phyloP scores from a whole-genome alignment of 1,284 basidiomycete species.

The Cystobasidium slooffiae region DNA sequence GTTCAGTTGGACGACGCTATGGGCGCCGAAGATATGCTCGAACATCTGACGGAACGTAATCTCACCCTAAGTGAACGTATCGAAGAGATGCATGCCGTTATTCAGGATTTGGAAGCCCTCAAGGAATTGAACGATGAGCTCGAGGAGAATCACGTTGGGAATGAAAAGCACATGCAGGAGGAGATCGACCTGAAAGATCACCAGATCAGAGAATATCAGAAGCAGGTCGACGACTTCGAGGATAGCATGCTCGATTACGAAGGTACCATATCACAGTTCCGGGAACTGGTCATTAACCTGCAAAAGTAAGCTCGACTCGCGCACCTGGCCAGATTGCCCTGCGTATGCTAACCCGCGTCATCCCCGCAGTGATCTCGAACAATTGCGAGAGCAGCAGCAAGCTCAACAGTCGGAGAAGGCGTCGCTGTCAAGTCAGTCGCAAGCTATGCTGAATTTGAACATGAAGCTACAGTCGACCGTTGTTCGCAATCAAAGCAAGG shows the following conservation, averaged over 20 bases:
- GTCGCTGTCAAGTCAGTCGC: slow-evolving; percentile 74
- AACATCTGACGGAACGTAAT: slow-evolving; percentile 93
- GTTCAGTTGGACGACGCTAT: slow-evolving; percentile 91
- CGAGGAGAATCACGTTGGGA: slow-evolving; percentile 94
- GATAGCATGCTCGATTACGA: slow-evolving; percentile 82
- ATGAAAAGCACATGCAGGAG: slow-evolving; percentile 87
- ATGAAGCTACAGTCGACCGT: slow-evolving; percentile 87
- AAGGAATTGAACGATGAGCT: slow-evolving; percentile 96
- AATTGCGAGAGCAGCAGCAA: slow-evolving; percentile 77
- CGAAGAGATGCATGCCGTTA: slow-evolving; percentile 91
- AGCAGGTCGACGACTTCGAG: slow-evolving; percentile 71
- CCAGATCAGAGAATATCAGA: slow-evolving; percentile 69
- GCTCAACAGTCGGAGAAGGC: slow-evolving; percentile 77
- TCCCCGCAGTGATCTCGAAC: slow-evolving; percentile 73
- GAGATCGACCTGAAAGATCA: slow-evolving; percentile 82
- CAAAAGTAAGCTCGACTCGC: slow-evolving; percentile 66
- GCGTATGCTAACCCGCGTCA: background rate
- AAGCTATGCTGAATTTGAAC: slow-evolving; percentile 83
- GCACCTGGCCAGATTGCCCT: background rate
- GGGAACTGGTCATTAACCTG: slow-evolving; percentile 80
- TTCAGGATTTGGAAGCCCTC: slow-evolving; percentile 93
- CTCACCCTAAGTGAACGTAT: slow-evolving; percentile 92
- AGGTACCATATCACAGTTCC: slow-evolving; percentile 82
- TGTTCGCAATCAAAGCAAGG: slow-evolving; percentile 82
- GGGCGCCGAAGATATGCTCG: slow-evolving; percentile 93